Evolutionary conservation across 2,329 filamentous ascomycete species (phyloP), one percentile per base, ranked within the genome.

Genomic region (Drechslerella dactyloides): DNA sequence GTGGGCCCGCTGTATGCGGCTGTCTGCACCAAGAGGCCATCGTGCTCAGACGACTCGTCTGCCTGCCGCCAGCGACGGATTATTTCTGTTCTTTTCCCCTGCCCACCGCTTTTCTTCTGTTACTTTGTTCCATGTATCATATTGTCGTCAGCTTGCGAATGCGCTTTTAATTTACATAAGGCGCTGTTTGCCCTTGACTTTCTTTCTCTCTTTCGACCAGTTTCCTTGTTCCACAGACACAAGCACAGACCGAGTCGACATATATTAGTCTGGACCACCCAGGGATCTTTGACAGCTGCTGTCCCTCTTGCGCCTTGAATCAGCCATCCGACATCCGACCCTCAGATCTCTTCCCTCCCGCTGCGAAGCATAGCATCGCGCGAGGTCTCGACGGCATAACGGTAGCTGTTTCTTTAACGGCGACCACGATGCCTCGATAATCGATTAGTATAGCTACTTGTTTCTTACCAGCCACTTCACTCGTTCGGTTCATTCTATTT

Each of bases 401-500:
- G 27, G 8, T 33, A 33, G 8, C 27, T 8, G n/a, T 33, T 33
- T 33, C 8, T 33, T 8, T 8, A 3, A 8, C 27, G 8, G 27
- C 27, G 8, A 8, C 27, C 3, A 61, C 56, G 55, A 27, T 56
- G 37, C 57, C 56, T 23, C 37, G 23, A 37, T 24, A n/a, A 56
- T 52, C 10, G n/a, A 30, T n/a, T n/a, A n/a, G n/a, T n/a, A n/a
- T n/a, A n/a, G n/a, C n/a, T 61, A 24, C 33, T 7, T 24, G n/a
- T 58, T 69, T 61, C 51, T 53, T 40, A 35, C 24, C 27, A 15
- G 6, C 35, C 40, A 21, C 35, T 46, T 35, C 55, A 17, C 55
- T 69, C 57, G 51, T 62, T 69, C 27, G 21, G 23, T 48, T 53
- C 48, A 44, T 44, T 35, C 13, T 33, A 40, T 56, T 58, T 15